These are phyloP conservation scores for Dothidotthia symphoricarpi DNA, from an alignment of 2,329 filamentous ascomycete genomes.

Conservation along the genomic window DNA sequence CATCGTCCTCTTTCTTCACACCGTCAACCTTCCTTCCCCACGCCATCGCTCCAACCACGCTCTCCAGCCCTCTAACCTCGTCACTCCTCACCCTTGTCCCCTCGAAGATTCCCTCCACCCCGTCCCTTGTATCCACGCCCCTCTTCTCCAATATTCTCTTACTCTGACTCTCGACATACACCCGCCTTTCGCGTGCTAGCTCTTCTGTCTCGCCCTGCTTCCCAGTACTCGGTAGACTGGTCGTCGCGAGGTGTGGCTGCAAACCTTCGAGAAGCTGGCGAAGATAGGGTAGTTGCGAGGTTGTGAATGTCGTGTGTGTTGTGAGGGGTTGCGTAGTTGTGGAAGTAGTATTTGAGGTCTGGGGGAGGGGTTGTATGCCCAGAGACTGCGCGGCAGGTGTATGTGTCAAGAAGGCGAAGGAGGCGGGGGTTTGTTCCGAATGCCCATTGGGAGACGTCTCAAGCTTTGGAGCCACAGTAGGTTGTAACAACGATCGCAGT, in stretches of 20 bases:
- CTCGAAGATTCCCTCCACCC: conserved; percentile 34
- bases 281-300: conserved; percentile 79
- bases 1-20: not conserved
- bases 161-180: conserved; percentile 82
- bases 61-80: conserved; percentile 35
- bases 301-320: conserved; percentile 73
- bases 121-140: conserved; percentile 57
- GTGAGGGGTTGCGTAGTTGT: conserved; percentile 52
- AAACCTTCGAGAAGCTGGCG: conserved; percentile 67
- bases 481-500: conserved; percentile 57
- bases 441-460: conserved; percentile 18
- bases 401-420: conserved; percentile 59
- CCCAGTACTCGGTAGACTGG: conserved; percentile 23
- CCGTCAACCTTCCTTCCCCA: conserved; percentile 3
- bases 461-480: conserved; percentile 12
- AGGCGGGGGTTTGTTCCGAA: not conserved
- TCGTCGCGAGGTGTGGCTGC: conserved; percentile 59
- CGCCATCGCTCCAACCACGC: conserved; percentile 19
- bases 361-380: conserved; percentile 43
- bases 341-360: conserved; percentile 19
- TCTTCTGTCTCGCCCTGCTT: conserved; percentile 38
- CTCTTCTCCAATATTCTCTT: conserved; percentile 72
- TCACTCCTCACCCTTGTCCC: conserved; percentile 24
- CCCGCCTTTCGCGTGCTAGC: conserved; percentile 66
- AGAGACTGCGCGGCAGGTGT: conserved; percentile 48